Percentiles rank a stretch among this genome's conserved stretches.
Conservation (phyloP, 192 early-diverging fungal species). For the Chytriomyces sp. region DNA sequence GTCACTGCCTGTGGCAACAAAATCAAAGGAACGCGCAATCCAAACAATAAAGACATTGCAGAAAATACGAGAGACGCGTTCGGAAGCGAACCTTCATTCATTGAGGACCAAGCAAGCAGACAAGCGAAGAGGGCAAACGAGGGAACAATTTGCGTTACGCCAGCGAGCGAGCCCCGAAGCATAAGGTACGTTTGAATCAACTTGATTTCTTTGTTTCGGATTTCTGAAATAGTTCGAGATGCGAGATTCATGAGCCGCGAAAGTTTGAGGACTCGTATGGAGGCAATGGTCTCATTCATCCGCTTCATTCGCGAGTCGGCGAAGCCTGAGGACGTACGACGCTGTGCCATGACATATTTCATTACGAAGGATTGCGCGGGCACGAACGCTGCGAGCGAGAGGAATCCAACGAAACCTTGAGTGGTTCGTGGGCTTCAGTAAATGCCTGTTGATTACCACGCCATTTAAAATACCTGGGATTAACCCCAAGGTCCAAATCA, state of each 20-base stretch:
- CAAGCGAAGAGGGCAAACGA: not conserved
- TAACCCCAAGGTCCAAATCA: not conserved
- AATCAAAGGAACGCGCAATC: not conserved
- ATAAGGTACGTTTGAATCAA: not conserved
- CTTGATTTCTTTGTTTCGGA: not conserved
- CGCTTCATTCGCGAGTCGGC: not conserved
- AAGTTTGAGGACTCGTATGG: not conserved
- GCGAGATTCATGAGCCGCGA: not conserved
- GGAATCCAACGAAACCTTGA: not conserved
- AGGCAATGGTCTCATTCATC: not conserved
- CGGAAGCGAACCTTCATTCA: not conserved
- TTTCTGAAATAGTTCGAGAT: not conserved
- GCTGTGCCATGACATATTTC: not conserved
- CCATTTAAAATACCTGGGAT: not conserved
- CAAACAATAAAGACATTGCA: not conserved
- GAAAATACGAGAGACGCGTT: not conserved
- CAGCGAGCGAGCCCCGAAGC: not conserved
- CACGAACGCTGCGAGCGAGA: not conserved
- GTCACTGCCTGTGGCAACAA: not conserved
- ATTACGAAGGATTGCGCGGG: not conserved
- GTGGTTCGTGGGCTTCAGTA: not conserved
- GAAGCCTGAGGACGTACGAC: not conserved
- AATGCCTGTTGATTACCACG: not conserved
- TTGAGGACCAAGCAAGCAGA: not conserved
- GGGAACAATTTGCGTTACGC: constrained; percentile 3